These are phyloP conservation scores for Leishmania lainsoni DNA, from an alignment of 208 protist species.

Conservation along the genomic window DNA sequence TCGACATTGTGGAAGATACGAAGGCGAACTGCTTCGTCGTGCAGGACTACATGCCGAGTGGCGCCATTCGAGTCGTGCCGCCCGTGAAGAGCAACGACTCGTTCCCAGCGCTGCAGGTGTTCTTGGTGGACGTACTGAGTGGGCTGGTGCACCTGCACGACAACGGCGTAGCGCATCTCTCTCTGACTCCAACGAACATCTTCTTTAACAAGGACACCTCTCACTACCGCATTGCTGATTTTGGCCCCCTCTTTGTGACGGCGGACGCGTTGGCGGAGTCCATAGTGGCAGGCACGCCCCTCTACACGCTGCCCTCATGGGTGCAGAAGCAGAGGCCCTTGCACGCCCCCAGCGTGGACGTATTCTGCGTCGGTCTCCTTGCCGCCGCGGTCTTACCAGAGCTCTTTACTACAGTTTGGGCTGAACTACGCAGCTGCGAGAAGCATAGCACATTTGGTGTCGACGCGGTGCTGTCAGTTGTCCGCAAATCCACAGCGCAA, in stretches of 20 bases:
- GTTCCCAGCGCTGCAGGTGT: constrained; percentile 37
- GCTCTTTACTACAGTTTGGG: constrained; percentile 51
- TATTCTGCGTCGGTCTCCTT: constrained; percentile 77
- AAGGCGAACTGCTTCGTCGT: constrained; percentile 65
- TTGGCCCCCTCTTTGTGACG: constrained; percentile 70
- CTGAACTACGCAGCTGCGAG: constrained; percentile 21
- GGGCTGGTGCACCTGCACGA: constrained; percentile 70
- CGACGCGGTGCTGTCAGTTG: constrained; percentile 34
- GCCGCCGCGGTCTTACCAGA: constrained; percentile 58
- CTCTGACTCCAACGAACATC: constrained; percentile 70
- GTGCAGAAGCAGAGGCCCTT: constrained; percentile 34
- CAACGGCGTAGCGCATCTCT: constrained; percentile 67
- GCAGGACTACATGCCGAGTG: constrained; percentile 57
- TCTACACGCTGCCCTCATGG: constrained; percentile 61
- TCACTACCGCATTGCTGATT: constrained; percentile 69
- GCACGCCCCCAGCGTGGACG: constrained; percentile 49
- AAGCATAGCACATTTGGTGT: constrained; percentile 19
- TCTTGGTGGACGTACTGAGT: constrained; percentile 67
- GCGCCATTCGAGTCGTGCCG: constrained; percentile 31
- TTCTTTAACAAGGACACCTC: constrained; percentile 50
- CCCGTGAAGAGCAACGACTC: constrained; percentile 16
- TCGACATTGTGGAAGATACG: constrained; percentile 78
- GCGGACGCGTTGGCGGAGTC: constrained; percentile 48
- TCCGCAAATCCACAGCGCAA: constrained; percentile 18
- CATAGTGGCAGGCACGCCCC: constrained; percentile 26